Percentiles rank a stretch among this genome's conserved stretches.
phyloP scores from a whole-genome alignment of 2,329 filamentous ascomycete genomes.

The Pseudocercospora eumusae region DNA sequence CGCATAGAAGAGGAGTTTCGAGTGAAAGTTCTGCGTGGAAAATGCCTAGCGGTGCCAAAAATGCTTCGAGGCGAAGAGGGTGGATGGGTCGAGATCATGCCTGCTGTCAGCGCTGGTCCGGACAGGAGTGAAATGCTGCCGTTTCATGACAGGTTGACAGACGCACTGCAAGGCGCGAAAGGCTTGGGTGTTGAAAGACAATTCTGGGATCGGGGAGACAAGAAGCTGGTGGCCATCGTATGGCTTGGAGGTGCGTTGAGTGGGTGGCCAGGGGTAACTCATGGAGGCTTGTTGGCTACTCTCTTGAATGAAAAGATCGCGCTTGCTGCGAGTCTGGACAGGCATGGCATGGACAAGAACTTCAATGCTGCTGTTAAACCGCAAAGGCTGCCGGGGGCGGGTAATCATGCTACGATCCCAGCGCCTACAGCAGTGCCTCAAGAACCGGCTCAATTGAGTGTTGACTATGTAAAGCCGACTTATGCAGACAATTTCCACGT shows the following conservation, averaged over 20 bases:
- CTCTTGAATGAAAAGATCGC: slow-evolving; percentile 69
- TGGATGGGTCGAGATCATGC: slow-evolving; percentile 39
- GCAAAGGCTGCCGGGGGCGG: slow-evolving; percentile 37
- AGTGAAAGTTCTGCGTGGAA: slow-evolving; percentile 50
- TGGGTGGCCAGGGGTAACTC: slow-evolving; percentile 71
- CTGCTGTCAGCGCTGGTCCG: slow-evolving; percentile 19
- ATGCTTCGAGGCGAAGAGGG: slow-evolving; percentile 36
- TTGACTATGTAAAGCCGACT: slow-evolving; percentile 65
- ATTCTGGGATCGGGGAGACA: slow-evolving; percentile 62
- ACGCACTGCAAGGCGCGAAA: slow-evolving; percentile 43
- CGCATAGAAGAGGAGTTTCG: slow-evolving; percentile 52
- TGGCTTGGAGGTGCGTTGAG: slow-evolving; percentile 65
- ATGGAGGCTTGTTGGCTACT: slow-evolving; percentile 70
- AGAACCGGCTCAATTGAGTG: slow-evolving; percentile 45
- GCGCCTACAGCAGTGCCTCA: slow-evolving; percentile 15
- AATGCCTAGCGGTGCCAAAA: slow-evolving; percentile 43
- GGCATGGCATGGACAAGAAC: slow-evolving; percentile 16
- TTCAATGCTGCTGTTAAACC: slow-evolving; percentile 32
- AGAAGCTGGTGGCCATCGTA: slow-evolving; percentile 63
- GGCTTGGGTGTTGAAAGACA: slow-evolving; percentile 58
- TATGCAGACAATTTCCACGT: slow-evolving; percentile 65
- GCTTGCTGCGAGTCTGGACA: slow-evolving; percentile 61
- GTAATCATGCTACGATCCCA: slow-evolving; percentile 38
- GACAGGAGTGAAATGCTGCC: slow-evolving; percentile 16
- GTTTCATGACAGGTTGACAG: slow-evolving; percentile 30